Percentiles rank a stretch among this genome's conserved stretches.
These are phyloP conservation scores for Myxozyma nipponensis DNA, from an alignment of 805 yeast species.

Conservation along the genomic window DNA sequence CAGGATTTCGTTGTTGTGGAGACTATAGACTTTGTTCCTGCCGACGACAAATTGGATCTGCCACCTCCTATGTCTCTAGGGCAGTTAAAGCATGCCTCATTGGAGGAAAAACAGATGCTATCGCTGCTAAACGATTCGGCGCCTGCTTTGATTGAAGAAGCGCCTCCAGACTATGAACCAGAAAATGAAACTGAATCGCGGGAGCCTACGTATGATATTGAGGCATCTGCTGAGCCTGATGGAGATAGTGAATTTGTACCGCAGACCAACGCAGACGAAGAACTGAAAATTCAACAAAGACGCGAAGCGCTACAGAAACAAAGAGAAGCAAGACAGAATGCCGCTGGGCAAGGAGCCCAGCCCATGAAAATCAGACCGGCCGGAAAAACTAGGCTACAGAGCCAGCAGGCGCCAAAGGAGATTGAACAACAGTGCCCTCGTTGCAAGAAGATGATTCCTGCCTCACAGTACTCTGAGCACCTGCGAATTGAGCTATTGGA, in stretches of 20 bases:
- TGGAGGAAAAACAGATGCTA: conserved; percentile 47
- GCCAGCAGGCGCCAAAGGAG: conserved; percentile 32
- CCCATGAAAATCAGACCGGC: conserved; percentile 55
- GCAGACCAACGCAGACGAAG: conserved; percentile 13
- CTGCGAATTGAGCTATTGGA: conserved; percentile 66
- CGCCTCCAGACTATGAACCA: conserved; percentile 37
- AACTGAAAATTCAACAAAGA: conserved; percentile 14
- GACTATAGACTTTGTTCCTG: conserved; percentile 59
- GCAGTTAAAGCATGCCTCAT: conserved; percentile 58
- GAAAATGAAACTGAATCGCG: conserved; percentile 6
- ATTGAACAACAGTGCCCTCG: conserved; percentile 67
- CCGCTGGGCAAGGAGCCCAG: conserved; percentile 20
- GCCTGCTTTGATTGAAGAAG: conserved; percentile 40
- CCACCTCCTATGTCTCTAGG: conserved; percentile 50
- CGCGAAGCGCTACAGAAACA: conserved; percentile 17
- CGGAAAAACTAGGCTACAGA: conserved; percentile 60
- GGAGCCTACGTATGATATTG: conserved; percentile 2
- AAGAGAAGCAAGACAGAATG: conserved; percentile 26
- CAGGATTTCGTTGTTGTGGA: conserved; percentile 71
- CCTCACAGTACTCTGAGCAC: conserved; percentile 62
- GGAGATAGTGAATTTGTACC: not conserved
- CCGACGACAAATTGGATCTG: conserved; percentile 56
- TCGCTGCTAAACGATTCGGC: conserved; percentile 23
- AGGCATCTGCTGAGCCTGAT: not conserved
- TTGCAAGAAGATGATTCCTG: conserved; percentile 67